Percentiles rank a stretch among this genome's conserved stretches.
Evolutionary conservation across 148 eudicot species (phyloP).

Genomic region (Chenopodium berlandieri): DNA sequence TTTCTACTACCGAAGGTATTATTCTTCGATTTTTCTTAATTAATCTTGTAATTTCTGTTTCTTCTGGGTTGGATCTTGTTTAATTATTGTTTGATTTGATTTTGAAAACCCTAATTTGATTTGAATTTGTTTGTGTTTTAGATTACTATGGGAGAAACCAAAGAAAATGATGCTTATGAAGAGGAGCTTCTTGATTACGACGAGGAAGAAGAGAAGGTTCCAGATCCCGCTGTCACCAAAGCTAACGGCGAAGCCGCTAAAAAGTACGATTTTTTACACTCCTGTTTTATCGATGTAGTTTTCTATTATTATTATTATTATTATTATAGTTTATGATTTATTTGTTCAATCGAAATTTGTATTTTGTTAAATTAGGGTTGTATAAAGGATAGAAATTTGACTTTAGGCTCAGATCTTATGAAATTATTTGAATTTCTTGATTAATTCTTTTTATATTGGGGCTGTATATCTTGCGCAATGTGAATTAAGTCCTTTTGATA

Average conservation of each 20-base stretch:
- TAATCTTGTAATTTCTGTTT: background rate
- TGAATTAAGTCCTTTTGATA: too few relatives aligned
- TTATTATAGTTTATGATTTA: background rate
- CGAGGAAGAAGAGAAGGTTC: slow-evolving; percentile 57
- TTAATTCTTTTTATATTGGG: too few relatives aligned
- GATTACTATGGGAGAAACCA: slow-evolving; percentile 45
- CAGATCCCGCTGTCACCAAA: slow-evolving; percentile 40
- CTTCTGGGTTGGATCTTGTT: background rate
- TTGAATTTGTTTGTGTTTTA: background rate
- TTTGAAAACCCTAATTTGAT: slow-evolving; percentile 23
- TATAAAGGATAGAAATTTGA: background rate
- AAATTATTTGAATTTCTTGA: background rate
- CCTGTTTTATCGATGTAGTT: too few relatives aligned
- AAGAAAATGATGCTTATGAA: slow-evolving; percentile 53
- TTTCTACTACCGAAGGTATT: slow-evolving; percentile 21
- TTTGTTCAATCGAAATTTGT: background rate
- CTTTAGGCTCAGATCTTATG: background rate
- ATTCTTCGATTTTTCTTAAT: background rate
- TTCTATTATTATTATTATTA: too few relatives aligned
- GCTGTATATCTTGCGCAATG: too few relatives aligned
- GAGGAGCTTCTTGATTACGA: slow-evolving; percentile 67
- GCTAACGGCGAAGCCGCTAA: slow-evolving; percentile 51
- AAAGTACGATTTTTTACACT: slow-evolving; percentile 32
- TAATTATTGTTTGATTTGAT: background rate
- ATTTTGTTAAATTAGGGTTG: background rate